phyloP scores from a whole-genome alignment of 768 basidiomycete genomes.

The Nevesoporus exiguus region DNA sequence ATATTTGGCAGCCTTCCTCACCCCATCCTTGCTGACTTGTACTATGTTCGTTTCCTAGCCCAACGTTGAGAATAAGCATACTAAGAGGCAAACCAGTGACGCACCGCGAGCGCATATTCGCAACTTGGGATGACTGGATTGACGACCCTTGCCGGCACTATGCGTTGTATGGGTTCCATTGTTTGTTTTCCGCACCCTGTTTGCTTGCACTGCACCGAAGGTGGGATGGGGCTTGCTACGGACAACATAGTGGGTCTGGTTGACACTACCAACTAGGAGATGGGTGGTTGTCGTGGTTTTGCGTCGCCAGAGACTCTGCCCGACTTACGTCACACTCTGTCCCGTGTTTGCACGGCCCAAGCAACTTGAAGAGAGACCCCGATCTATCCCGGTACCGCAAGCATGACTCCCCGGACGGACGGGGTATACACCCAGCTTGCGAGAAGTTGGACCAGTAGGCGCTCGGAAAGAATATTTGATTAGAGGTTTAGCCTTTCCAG shows the following conservation, averaged over 20 bases:
- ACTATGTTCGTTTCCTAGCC: slow-evolving; percentile 59
- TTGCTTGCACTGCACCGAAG: background rate
- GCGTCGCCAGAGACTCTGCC: too few relatives aligned
- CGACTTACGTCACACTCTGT: slow-evolving; percentile 11
- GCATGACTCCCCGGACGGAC: background rate
- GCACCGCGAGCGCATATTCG: slow-evolving; percentile 55
- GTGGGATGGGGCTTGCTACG: slow-evolving; percentile 8
- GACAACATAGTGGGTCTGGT: slow-evolving; percentile 16
- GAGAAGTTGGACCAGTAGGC: too few relatives aligned
- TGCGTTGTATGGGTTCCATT: background rate
- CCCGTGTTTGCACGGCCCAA: slow-evolving; percentile 3
- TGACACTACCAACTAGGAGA: too few relatives aligned
- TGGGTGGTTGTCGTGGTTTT: slow-evolving; percentile 6
- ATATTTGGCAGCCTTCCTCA: slow-evolving; percentile 62
- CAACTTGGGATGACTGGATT: slow-evolving; percentile 64
- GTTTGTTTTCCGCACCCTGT: background rate
- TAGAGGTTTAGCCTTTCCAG: slow-evolving; percentile 22
- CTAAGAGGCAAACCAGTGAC: slow-evolving; percentile 8
- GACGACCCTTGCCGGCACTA: slow-evolving; percentile 8
- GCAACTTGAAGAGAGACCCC: background rate
- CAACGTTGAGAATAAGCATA: background rate
- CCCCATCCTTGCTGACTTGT: slow-evolving; percentile 54
- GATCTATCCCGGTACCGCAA: background rate
- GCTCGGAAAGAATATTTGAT: slow-evolving; percentile 1
- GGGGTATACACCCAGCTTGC: background rate